Evolutionary conservation across 495 filamentous ascomycete genomes (phyloP).

Genomic region (Ramalina intermedia): DNA sequence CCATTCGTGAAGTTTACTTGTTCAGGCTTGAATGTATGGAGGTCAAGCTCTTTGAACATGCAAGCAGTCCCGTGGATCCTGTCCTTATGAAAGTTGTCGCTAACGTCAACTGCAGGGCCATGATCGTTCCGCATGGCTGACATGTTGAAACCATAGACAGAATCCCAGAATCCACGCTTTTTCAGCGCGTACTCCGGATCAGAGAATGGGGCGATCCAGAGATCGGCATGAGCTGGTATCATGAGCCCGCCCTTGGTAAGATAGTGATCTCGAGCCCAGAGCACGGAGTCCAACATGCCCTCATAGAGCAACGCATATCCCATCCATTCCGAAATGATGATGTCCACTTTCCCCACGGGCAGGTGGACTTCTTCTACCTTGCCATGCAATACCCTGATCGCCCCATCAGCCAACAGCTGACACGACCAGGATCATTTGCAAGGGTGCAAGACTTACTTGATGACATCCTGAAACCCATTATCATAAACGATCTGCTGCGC

Average conservation of each 20-base stretch:
- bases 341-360: slow-evolving; percentile 73
- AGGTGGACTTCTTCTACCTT: slow-evolving; percentile 84
- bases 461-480: slow-evolving; percentile 66
- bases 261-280: slow-evolving; percentile 77
- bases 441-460: slow-evolving; percentile 38
- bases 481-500: slow-evolving; percentile 70
- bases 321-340: slow-evolving; percentile 98
- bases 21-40: slow-evolving; percentile 40
- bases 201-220: slow-evolving; percentile 72
- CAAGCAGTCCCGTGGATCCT: slow-evolving; percentile 33
- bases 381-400: slow-evolving; percentile 49
- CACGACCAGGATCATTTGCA: background rate
- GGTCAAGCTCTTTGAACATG: slow-evolving; percentile 39
- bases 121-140: slow-evolving; percentile 31
- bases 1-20: slow-evolving; percentile 40
- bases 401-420: slow-evolving; percentile 4
- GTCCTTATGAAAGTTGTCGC: slow-evolving; percentile 44
- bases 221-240: slow-evolving; percentile 79
- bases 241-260: slow-evolving; percentile 66
- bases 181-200: slow-evolving; percentile 65
- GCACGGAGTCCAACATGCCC: slow-evolving; percentile 86
- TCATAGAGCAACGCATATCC: slow-evolving; percentile 89
- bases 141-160: slow-evolving; percentile 45
- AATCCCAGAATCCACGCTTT: slow-evolving; percentile 56
- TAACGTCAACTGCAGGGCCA: no score